A percentile compares a stretch with the other conserved stretches of the same genome.
phyloP scores from a whole-genome alignment of 768 basidiomycete genomes.

The Leccinum barrowsii region DNA sequence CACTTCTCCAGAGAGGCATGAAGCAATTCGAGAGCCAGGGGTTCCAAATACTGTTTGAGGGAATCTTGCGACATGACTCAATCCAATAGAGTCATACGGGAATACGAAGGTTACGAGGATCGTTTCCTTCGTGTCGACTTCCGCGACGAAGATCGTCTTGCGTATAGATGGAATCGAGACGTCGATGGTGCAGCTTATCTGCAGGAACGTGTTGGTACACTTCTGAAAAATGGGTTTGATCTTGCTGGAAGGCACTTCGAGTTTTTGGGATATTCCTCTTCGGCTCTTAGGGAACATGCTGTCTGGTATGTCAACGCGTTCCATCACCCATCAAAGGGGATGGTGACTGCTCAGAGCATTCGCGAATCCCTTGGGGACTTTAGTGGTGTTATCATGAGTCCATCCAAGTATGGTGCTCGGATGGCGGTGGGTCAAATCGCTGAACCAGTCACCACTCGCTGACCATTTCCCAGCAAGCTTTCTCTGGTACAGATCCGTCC shows the following conservation, averaged over 20 bases:
- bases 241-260: slow-evolving; percentile 72
- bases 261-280: slow-evolving; percentile 80
- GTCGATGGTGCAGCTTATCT: slow-evolving; percentile 59
- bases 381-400: slow-evolving; percentile 21
- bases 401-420: slow-evolving; percentile 51
- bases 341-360: slow-evolving; percentile 55
- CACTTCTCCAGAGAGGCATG: too few relatives aligned
- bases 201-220: slow-evolving; percentile 52
- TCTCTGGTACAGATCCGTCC: slow-evolving; percentile 77
- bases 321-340: slow-evolving; percentile 38
- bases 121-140: slow-evolving; percentile 82
- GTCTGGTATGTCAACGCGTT: slow-evolving; percentile 82
- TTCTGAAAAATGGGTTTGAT: slow-evolving; percentile 60
- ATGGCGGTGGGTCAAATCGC: slow-evolving; percentile 40
- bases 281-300: slow-evolving; percentile 75
- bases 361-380: slow-evolving; percentile 69
- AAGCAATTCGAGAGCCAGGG: too few relatives aligned
- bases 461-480: slow-evolving; percentile 51
- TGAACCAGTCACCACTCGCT: not conserved
- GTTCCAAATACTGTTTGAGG: too few relatives aligned
- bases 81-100: slow-evolving; percentile 77
- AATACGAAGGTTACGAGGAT: slow-evolving; percentile 56
- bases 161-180: slow-evolving; percentile 66
- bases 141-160: slow-evolving; percentile 76
- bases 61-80: too few relatives aligned